phyloP scores from a whole-genome alignment of 345 rosid species.

The Populus deltoides region DNA sequence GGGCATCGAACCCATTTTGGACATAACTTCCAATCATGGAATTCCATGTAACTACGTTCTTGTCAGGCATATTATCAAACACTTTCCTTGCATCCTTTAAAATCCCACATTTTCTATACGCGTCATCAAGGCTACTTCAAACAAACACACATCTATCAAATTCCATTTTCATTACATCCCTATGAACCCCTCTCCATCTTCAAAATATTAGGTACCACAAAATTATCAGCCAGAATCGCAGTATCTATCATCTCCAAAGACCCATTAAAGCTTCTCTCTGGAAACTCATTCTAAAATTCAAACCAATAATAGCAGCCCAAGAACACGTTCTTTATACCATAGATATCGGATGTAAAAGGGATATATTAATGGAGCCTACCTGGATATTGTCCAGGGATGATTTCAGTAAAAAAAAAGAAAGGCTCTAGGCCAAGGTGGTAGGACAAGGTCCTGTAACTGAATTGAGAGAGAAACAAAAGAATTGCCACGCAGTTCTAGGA shows the following conservation, averaged over 20 bases:
- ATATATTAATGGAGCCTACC: no score
- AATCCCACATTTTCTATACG: constrained; percentile 64
- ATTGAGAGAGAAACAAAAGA: no score
- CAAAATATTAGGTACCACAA: constrained; percentile 63
- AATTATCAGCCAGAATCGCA: constrained; percentile 63
- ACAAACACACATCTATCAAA: constrained; percentile 60
- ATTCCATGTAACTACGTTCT: constrained; percentile 64
- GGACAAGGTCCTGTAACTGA: background rate
- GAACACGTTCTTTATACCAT: constrained; percentile 48
- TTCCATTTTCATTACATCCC: constrained; percentile 55
- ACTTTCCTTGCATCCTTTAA: constrained; percentile 56
- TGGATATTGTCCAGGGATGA: no score
- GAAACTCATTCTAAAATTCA: constrained; percentile 54
- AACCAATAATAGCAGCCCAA: constrained; percentile 83
- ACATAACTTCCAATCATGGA: constrained; percentile 56
- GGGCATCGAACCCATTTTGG: constrained; percentile 53
- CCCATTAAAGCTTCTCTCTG: constrained; percentile 54
- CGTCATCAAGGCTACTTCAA: constrained; percentile 60
- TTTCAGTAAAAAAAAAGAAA: no score
- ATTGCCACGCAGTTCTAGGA: no score
- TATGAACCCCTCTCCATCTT: constrained; percentile 64
- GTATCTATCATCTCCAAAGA: constrained; percentile 55
- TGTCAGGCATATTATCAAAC: constrained; percentile 53
- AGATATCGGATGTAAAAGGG: no score
- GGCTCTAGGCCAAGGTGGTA: no score